These are phyloP conservation scores for Fusarium sp. DNA, from an alignment of 2,329 filamentous ascomycete genomes.

Conservation along the genomic window DNA sequence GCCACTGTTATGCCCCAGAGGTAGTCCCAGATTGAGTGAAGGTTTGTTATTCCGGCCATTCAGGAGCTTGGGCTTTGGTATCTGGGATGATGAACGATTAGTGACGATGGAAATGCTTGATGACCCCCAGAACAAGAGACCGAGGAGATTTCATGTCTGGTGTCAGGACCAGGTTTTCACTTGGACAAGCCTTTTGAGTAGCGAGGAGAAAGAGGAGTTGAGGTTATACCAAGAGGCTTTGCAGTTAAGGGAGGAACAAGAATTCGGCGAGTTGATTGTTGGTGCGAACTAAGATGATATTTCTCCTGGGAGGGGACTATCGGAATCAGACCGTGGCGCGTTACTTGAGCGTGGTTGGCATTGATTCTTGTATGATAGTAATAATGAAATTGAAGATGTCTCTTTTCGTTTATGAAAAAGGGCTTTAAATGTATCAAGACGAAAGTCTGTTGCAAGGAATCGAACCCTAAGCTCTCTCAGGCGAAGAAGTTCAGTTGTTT, in stretches of 20 bases:
- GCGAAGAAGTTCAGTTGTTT: background rate
- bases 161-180: slow-evolving; percentile 27
- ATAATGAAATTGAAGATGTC: background rate
- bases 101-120: slow-evolving; percentile 25
- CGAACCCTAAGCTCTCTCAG: background rate
- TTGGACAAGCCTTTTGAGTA: slow-evolving; percentile 20
- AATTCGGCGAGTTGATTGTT: background rate
- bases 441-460: background rate
- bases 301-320: background rate
- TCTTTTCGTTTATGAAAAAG: background rate
- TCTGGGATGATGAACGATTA: slow-evolving; percentile 27
- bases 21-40: background rate
- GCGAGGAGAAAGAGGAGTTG: slow-evolving; percentile 2
- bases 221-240: background rate
- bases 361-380: background rate
- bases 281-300: background rate
- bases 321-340: background rate
- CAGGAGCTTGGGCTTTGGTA: slow-evolving; percentile 9
- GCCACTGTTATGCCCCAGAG: background rate
- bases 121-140: background rate
- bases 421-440: background rate
- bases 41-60: slow-evolving; percentile 19
- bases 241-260: background rate
- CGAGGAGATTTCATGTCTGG: slow-evolving; percentile 7
- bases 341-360: background rate